These are phyloP conservation scores for Neurospora tetrasperma DNA, from an alignment of 495 filamentous ascomycete species.

Conservation along the genomic window DNA sequence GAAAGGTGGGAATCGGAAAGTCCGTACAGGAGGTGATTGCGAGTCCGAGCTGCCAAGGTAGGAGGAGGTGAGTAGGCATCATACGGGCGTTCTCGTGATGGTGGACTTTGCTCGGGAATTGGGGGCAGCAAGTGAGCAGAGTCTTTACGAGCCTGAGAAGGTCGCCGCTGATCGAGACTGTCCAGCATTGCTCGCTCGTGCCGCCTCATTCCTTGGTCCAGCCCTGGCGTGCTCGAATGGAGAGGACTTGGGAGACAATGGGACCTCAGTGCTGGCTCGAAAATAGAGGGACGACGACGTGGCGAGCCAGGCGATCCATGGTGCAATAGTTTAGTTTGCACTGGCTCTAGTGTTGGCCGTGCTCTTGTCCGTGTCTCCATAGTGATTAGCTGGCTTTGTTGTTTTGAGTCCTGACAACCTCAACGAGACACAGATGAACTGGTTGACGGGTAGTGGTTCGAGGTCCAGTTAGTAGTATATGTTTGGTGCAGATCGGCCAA, in stretches of 20 bases:
- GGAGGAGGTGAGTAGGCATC: neutral
- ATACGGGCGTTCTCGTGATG: neutral
- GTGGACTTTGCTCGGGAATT: slow-evolving; percentile 15
- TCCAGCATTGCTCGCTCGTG: slow-evolving; percentile 33
- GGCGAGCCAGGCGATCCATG: slow-evolving; percentile 10
- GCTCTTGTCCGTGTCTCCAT: slow-evolving; percentile 22
- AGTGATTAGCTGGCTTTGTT: neutral
- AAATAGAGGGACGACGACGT: slow-evolving; percentile 12
- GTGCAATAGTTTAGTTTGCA: slow-evolving; percentile 23
- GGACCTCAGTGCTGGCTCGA: slow-evolving; percentile 20
- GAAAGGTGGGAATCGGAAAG: neutral
- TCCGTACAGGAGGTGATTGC: neutral
- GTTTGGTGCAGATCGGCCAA: neutral
- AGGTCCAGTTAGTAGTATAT: neutral
- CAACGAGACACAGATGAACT: neutral
- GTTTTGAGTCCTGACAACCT: neutral
- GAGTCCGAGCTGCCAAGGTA: neutral
- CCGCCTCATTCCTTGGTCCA: slow-evolving; percentile 27
- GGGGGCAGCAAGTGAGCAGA: slow-evolving; percentile 16
- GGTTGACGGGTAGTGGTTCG: neutral
- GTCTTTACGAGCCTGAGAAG: slow-evolving; percentile 4
- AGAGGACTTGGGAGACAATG: slow-evolving; percentile 28
- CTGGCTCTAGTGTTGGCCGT: slow-evolving; percentile 28
- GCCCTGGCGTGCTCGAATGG: slow-evolving; percentile 22
- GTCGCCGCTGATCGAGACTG: slow-evolving; percentile 25